Conservation (phyloP, 805 yeast genomes). For the Tetrapisispora phaffii region DNA sequence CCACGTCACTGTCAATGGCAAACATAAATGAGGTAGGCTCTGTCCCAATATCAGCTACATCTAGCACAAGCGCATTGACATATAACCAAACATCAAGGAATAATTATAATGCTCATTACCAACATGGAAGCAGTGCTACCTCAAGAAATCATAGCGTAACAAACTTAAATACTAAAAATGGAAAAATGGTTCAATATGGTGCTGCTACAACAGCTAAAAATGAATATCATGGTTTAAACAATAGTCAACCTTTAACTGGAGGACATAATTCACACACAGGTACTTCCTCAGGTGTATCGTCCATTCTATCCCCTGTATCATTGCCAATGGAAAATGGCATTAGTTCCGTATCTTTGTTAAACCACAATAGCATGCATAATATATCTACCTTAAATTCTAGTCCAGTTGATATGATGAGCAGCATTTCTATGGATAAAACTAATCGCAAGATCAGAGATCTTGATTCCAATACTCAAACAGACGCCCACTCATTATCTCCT, state of each 20-base stretch:
- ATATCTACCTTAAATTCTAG: neutral
- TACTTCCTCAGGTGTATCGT: neutral
- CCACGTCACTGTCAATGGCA: neutral
- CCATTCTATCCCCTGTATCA: neutral
- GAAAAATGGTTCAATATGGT: neutral
- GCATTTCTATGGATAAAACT: neutral
- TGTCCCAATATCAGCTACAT: slow-evolving; percentile 2
- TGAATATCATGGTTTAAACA: neutral
- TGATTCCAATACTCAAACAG: neutral
- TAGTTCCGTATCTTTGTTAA: neutral
- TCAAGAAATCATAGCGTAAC: neutral
- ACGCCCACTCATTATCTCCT: neutral
- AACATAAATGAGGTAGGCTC: neutral
- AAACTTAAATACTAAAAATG: neutral
- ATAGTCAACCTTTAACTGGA: neutral
- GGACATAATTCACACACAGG: neutral
- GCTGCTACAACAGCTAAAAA: neutral
- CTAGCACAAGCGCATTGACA: neutral
- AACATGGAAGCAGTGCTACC: neutral
- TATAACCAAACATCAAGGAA: neutral
- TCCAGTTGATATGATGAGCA: neutral
- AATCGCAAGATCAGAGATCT: neutral
- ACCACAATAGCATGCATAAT: neutral
- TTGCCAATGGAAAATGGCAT: slow-evolving; percentile 1
- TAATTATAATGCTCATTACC: neutral